Evolutionary conservation across 2,329 filamentous ascomycete genomes (phyloP), one percentile per base, ranked within the genome.

Genomic region (Alternaria sp.): DNA sequence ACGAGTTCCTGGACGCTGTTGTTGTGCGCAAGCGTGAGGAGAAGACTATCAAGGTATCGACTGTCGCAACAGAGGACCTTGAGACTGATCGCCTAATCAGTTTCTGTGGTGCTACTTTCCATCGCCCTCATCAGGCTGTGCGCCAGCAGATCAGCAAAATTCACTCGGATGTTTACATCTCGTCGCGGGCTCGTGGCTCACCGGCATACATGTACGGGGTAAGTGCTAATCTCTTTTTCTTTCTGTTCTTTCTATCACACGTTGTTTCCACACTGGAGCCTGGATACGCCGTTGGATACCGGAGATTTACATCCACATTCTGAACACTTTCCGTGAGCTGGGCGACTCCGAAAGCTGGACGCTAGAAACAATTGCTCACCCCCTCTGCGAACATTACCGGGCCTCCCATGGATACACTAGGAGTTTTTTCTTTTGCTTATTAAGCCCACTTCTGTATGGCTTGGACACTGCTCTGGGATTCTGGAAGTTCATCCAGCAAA

Each of bases 71-170:
- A 0, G 89, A 94, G 70, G 92, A 97, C 72, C 86, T 98, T 47
- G 95, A 99, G 82, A 99, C 95, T 1, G 89, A 95, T 71, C 91
- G 93, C 58, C 93, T 94, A 1, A 89, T 99, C 60, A 91, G 92
- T 36, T 99, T 99, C 83, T 99, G 95, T 76, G 95, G 95, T 66
- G 95, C 95, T 32, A 89, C 97, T 16, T 83, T 99, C 44, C 95
- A 99, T 77, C 89, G 91, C 24, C 95, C 95, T 8, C 95, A 99
- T 78, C 94, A 97, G 75, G 95, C 95, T 51, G 96, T 99, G 9
- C 88, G 95, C 22, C 95, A 99, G 79, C 95, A 99, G 78, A 99
- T 99, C 75, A 94, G 90, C 80, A 96, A 96, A 80, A 86, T 99
- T 30, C 94, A 97, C 76, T 96, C 92, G 64, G 94, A 98, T 79